Evolutionary conservation across 148 eudicot species (phyloP).

Genomic region (Pouteria glomerata): DNA sequence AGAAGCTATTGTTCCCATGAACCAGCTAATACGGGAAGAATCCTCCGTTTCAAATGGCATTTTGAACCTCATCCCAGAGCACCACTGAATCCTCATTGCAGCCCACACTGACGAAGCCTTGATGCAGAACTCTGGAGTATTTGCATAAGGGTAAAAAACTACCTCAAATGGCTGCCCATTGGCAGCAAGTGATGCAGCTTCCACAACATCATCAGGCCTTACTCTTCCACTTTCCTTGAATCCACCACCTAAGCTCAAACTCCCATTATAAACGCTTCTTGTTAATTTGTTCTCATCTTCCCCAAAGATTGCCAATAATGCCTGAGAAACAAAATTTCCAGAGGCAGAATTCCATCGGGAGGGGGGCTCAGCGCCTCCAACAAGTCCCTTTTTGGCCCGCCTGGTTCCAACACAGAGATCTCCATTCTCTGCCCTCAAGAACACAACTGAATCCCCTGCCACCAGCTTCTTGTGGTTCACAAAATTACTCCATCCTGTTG

Average conservation of each 20-base stretch:
- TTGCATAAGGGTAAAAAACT: constrained; percentile 72
- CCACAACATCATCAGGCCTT: constrained; percentile 50
- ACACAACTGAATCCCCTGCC: constrained; percentile 91
- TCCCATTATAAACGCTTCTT: constrained; percentile 30
- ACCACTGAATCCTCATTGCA: constrained; percentile 66
- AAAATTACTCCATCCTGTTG: constrained; percentile 91
- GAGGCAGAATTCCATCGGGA: constrained; percentile 57
- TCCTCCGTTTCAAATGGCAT: constrained; percentile 94
- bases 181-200: constrained; percentile 55
- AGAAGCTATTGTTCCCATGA: constrained; percentile 76
- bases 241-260: constrained; percentile 1
- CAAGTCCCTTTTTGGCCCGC: constrained; percentile 61
- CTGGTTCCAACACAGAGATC: constrained; percentile 80
- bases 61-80: constrained; percentile 82
- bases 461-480: constrained; percentile 83
- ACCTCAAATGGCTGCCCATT: constrained; percentile 68
- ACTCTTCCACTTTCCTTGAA: constrained; percentile 39
- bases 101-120: constrained; percentile 56
- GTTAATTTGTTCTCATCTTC: constrained; percentile 43
- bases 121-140: constrained; percentile 82
- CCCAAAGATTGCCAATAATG: constrained; percentile 49
- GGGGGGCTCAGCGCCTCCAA: constrained; percentile 42
- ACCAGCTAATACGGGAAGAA: constrained; percentile 82
- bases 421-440: constrained; percentile 73
- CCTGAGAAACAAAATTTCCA: constrained; percentile 14